phyloP scores from a whole-genome alignment of 192 early-diverging fungal species.

The Coemansia sp. region DNA sequence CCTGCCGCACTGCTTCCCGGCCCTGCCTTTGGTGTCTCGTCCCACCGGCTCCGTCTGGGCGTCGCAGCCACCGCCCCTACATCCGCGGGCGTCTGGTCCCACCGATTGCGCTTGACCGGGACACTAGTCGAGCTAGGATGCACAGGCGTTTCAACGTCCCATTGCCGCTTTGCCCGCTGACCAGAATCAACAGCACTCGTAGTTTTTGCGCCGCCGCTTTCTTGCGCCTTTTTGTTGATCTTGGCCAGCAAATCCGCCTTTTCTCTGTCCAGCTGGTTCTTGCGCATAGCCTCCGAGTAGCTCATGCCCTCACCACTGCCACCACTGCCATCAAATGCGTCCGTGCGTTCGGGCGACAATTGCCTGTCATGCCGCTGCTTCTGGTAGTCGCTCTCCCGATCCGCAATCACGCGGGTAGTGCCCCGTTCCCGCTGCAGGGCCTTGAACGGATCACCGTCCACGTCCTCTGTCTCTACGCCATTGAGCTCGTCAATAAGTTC shows the following conservation, averaged over 20 bases:
- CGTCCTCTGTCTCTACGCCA: constrained; percentile 46
- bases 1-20: constrained; percentile 39
- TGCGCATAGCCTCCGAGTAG: constrained; percentile 84
- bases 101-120: constrained; percentile 58
- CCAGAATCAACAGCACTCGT: constrained; percentile 36
- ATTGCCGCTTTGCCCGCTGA: constrained; percentile 67
- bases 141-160: constrained; percentile 83
- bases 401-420: constrained; percentile 64
- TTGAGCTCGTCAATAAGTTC: constrained; percentile 71
- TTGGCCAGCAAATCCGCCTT: constrained; percentile 65
- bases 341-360: constrained; percentile 78
- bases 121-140: constrained; percentile 3
- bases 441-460: constrained; percentile 62
- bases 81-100: constrained; percentile 69
- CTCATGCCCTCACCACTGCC: constrained; percentile 55
- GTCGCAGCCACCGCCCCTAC: constrained; percentile 27
- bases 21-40: constrained; percentile 52
- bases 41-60: constrained; percentile 60
- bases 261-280: constrained; percentile 83
- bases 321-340: constrained; percentile 63
- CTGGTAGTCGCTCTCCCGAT: constrained; percentile 85
- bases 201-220: constrained; percentile 55
- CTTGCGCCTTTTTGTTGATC: constrained; percentile 67
- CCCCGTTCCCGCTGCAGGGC: constrained; percentile 38
- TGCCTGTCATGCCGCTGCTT: constrained; percentile 70